These are phyloP conservation scores for Colletotrichum gigasporum DNA, from an alignment of 2,329 filamentous ascomycete genomes.

Conservation along the genomic window DNA sequence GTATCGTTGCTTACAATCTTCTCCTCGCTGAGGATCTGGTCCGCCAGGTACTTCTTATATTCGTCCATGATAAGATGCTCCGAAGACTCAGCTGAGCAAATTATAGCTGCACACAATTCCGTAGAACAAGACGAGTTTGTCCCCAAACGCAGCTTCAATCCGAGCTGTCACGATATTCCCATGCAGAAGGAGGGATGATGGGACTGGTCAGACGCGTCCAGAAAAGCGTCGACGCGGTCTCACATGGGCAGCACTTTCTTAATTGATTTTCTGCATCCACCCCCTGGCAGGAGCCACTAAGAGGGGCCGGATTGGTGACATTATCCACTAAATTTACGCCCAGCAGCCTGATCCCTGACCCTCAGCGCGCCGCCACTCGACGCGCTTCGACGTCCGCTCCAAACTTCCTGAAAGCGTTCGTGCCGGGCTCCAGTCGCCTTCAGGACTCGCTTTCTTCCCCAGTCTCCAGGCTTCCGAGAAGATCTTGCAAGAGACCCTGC, in stretches of 20 bases:
- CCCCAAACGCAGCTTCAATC: not conserved
- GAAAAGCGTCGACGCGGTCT: constrained; percentile 13
- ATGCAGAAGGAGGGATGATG: not conserved
- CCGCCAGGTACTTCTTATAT: constrained; percentile 77
- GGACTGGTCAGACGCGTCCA: constrained; percentile 18
- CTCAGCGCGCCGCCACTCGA: constrained; percentile 22
- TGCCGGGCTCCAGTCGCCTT: not conserved
- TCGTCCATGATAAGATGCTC: constrained; percentile 58
- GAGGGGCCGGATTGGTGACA: not conserved
- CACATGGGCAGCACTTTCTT: constrained; percentile 5
- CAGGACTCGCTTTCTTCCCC: not conserved
- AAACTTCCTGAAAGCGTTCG: not conserved
- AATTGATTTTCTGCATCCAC: constrained; percentile 28
- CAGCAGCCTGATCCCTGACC: not conserved
- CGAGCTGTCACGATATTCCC: not conserved
- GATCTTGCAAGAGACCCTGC: not conserved
- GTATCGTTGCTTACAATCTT: constrained; percentile 65
- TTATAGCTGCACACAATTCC: not conserved
- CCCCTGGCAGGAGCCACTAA: not conserved
- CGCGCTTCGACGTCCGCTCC: constrained; percentile 8
- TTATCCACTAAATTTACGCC: constrained; percentile 12
- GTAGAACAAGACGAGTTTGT: not conserved
- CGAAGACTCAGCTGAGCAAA: not conserved
- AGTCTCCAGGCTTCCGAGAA: not conserved
- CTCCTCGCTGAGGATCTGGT: constrained; percentile 79